These are phyloP conservation scores for Debaryomyces maramus DNA, from an alignment of 805 yeast genomes.

Conservation along the genomic window DNA sequence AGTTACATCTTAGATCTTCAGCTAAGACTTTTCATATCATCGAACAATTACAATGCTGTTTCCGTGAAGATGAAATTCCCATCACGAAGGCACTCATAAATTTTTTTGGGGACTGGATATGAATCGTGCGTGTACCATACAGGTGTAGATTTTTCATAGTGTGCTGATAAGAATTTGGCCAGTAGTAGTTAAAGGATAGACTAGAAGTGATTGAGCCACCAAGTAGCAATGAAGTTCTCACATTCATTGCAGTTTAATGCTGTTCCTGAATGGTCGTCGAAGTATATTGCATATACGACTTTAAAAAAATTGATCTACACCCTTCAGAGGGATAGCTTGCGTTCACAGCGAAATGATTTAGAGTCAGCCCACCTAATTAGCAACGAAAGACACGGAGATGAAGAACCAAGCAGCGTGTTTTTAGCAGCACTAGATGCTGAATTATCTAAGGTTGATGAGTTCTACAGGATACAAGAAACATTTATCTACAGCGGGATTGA, in stretches of 20 bases:
- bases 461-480: conserved; percentile 69
- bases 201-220: too few relatives aligned
- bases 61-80: too few relatives aligned
- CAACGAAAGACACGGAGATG: conserved; percentile 29
- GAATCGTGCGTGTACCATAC: too few relatives aligned
- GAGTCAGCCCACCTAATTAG: conserved; percentile 30
- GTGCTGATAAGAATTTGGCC: too few relatives aligned
- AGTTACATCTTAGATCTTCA: too few relatives aligned
- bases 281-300: conserved; percentile 86
- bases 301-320: conserved; percentile 82
- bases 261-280: conserved; percentile 96
- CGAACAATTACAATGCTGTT: too few relatives aligned
- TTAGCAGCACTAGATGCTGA: conserved; percentile 75
- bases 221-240: conserved; percentile 78
- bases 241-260: conserved; percentile 95
- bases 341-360: conserved; percentile 21
- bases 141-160: too few relatives aligned
- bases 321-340: conserved; percentile 64
- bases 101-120: too few relatives aligned
- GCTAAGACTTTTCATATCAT: too few relatives aligned
- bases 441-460: conserved; percentile 69
- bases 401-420: conserved; percentile 61
- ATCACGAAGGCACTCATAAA: too few relatives aligned
- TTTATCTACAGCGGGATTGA: conserved; percentile 53
- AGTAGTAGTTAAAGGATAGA: too few relatives aligned